Evolutionary conservation across 2,329 filamentous ascomycete genomes (phyloP).

Genomic region (Byssothecium circinans): DNA sequence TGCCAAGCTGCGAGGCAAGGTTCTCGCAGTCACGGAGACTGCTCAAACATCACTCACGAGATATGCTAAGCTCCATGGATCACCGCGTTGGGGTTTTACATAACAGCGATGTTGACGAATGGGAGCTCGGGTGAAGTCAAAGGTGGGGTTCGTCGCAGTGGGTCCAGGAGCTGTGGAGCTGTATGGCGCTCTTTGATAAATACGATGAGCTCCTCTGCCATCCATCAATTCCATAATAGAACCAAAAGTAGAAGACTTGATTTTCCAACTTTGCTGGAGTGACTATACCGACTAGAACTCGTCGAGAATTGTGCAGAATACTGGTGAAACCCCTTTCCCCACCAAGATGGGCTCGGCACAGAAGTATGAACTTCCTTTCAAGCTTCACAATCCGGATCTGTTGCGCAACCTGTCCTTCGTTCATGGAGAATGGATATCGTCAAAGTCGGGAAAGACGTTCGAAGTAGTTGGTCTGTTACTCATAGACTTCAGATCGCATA

Average conservation of each 20-base stretch:
- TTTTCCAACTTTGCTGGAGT: too few species aligned
- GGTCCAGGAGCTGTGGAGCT: neutral
- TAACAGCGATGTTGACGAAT: constrained; percentile 5
- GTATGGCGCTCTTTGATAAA: neutral
- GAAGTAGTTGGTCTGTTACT: constrained; percentile 54
- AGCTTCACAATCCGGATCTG: constrained; percentile 58
- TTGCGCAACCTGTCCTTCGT: constrained; percentile 58
- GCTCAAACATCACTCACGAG: neutral
- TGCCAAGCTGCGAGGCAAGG: constrained; percentile 9
- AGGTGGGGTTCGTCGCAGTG: constrained; percentile 24
- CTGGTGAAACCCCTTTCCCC: neutral
- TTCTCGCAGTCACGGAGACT: neutral
- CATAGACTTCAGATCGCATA: neutral
- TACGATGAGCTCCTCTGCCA: neutral
- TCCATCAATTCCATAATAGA: neutral
- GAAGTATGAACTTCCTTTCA: constrained; percentile 47
- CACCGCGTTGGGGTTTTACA: constrained; percentile 8
- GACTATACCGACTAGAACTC: neutral
- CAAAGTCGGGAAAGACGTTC: constrained; percentile 60
- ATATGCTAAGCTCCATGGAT: constrained; percentile 9
- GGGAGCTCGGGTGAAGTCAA: constrained; percentile 8
- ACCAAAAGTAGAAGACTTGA: neutral
- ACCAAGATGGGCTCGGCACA: constrained; percentile 25
- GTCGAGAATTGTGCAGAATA: neutral
- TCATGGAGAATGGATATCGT: constrained; percentile 58